Conservation (phyloP, 31 red algal species). For the Odonthalia washingtoniensis region DNA sequence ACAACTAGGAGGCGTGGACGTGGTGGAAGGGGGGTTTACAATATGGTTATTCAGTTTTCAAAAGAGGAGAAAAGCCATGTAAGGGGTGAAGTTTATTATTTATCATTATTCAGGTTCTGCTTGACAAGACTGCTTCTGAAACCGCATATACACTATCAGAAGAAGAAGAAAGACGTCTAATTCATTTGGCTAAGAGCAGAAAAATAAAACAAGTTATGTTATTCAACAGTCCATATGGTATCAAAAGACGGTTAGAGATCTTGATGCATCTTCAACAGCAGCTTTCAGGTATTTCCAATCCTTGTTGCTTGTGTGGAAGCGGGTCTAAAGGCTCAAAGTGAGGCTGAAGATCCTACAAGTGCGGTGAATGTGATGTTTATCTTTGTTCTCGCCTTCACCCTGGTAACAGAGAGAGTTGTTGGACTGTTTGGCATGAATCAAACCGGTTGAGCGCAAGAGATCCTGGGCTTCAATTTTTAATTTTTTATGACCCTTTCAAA, state of each 20-base stretch:
- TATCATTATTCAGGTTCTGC: too few species aligned
- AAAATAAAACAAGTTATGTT: not conserved
- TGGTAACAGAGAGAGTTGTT: not conserved
- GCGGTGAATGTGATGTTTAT: too few species aligned
- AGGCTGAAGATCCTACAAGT: not conserved
- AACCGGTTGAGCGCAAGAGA: too few species aligned
- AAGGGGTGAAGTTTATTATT: not conserved
- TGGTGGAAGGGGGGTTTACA: not conserved
- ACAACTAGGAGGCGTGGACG: not conserved
- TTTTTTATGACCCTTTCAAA: too few species aligned
- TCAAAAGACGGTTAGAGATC: not conserved
- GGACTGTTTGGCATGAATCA: not conserved
- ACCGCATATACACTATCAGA: too few species aligned
- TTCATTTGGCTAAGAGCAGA: not conserved
- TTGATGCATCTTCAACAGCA: not conserved
- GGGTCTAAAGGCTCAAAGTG: not conserved
- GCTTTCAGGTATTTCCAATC: not conserved
- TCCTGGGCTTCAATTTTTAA: too few species aligned
- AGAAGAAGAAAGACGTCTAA: not conserved
- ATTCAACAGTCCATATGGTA: conserved; percentile 16
- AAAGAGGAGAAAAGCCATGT: not conserved
- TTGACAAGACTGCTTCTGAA: too few species aligned
- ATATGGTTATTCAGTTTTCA: not conserved
- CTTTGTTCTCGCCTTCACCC: not conserved
- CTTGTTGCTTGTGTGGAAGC: not conserved